These are phyloP conservation scores for Candida piceae DNA, from an alignment of 805 yeast species.

Conservation along the genomic window DNA sequence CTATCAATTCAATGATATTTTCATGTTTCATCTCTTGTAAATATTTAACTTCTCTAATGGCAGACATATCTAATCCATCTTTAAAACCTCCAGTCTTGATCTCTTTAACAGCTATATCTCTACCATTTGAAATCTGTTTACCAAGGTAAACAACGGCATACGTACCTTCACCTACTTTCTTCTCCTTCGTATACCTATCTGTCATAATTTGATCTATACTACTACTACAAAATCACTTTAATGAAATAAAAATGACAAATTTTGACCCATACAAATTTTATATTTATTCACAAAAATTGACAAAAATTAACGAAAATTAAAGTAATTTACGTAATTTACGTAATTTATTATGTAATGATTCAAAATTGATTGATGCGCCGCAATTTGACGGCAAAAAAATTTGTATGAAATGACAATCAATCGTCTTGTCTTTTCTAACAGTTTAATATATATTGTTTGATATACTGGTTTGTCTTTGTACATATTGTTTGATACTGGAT, in stretches of 20 bases:
- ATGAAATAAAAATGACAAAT: neutral
- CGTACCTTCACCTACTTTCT: constrained; percentile 97
- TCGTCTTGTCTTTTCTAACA: too few species aligned
- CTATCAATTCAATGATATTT: constrained; percentile 83
- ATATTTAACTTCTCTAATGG: constrained; percentile 87
- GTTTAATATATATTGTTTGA: too few species aligned
- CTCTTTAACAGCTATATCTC: constrained; percentile 87
- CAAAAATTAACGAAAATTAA: too few species aligned
- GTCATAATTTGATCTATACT: too few species aligned
- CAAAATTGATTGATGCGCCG: neutral
- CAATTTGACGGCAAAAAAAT: neutral
- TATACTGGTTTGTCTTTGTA: too few species aligned
- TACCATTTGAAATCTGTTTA: constrained; percentile 45
- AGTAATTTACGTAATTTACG: too few species aligned
- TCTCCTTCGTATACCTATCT: constrained; percentile 43
- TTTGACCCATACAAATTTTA: too few species aligned
- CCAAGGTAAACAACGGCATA: constrained; percentile 96
- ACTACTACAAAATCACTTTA: too few species aligned
- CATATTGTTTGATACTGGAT: too few species aligned
- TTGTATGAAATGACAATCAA: too few species aligned
- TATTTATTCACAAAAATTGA: too few species aligned
- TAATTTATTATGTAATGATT: too few species aligned
- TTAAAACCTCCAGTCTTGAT: constrained; percentile 91
- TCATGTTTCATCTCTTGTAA: constrained; percentile 73
- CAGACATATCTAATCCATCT: constrained; percentile 97